A percentile compares a stretch with the other conserved stretches of the same genome.
These are phyloP conservation scores for Trypanosoma lewisi DNA, from an alignment of 208 protist species.

Conservation along the genomic window DNA sequence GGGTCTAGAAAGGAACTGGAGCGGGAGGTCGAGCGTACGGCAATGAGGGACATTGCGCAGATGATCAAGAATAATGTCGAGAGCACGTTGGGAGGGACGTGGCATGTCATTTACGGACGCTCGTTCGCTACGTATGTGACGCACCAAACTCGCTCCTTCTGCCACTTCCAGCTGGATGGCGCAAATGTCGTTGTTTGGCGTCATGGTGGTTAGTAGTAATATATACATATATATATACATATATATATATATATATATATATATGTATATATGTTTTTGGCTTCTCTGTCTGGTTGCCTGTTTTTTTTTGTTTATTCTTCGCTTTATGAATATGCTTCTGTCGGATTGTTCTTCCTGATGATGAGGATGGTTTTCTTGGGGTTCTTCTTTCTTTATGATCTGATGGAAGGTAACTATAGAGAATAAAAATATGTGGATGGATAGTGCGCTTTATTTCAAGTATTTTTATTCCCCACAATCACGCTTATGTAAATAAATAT, in stretches of 20 bases:
- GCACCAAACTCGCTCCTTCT: conserved; percentile 65
- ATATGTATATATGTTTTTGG: background rate
- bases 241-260: conserved; percentile 9
- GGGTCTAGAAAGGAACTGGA: conserved; percentile 70
- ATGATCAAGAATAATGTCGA: conserved; percentile 62
- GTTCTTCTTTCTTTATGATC: too few relatives aligned
- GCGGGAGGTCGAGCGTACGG: conserved; percentile 75
- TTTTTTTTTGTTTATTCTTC: background rate
- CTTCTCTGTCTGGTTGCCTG: background rate
- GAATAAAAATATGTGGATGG: too few relatives aligned
- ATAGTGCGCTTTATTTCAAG: too few relatives aligned
- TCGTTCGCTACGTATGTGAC: conserved; percentile 83
- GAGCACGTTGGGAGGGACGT: conserved; percentile 59
- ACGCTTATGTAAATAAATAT: too few relatives aligned
- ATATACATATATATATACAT: conserved; percentile 22
- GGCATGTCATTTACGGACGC: conserved; percentile 83
- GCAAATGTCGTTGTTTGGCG: conserved; percentile 82
- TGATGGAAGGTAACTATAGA: too few relatives aligned
- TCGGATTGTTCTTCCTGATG: background rate
- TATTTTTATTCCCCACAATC: too few relatives aligned
- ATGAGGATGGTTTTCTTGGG: too few relatives aligned
- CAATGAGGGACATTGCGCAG: conserved; percentile 55
- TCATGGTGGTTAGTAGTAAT: conserved; percentile 52
- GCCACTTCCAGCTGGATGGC: conserved; percentile 79
- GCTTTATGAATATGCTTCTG: background rate